A percentile compares a stretch with the other conserved stretches of the same genome.
Evolutionary conservation across 305 asterid species (phyloP).

Genomic region (Fraxinus latifolia): DNA sequence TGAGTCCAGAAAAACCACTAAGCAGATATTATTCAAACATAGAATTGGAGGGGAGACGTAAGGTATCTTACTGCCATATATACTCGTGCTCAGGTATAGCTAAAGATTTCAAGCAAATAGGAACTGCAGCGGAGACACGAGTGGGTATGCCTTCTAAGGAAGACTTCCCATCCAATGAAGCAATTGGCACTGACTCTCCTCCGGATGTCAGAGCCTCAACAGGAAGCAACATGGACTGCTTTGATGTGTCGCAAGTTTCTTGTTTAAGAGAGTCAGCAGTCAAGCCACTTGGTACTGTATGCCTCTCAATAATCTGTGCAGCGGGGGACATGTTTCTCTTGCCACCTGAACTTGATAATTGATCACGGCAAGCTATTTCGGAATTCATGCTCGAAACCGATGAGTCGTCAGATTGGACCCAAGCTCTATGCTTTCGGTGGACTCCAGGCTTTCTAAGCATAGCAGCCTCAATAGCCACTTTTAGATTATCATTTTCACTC

Average conservation of each 20-base stretch:
- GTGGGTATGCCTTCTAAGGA: conserved; percentile 33
- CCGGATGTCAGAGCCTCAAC: conserved; percentile 42
- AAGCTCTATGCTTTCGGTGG: conserved; percentile 51
- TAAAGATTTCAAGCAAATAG: conserved; percentile 39
- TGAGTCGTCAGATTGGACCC: conserved; percentile 51
- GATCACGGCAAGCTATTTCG: conserved; percentile 43
- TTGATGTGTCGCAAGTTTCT: conserved; percentile 32
- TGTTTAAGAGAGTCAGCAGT: conserved; percentile 41
- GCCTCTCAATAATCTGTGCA: conserved; percentile 48
- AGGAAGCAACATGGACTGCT: conserved; percentile 37
- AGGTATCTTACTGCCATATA: conserved; percentile 78
- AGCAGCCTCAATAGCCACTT: conserved; percentile 92
- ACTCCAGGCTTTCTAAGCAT: conserved; percentile 77
- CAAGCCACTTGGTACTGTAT: conserved; percentile 26
- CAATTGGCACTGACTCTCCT: conserved; percentile 35
- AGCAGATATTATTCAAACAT: conserved; percentile 12
- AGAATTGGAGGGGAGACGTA: conserved; percentile 21
- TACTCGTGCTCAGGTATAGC: conserved; percentile 70
- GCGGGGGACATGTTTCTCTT: conserved; percentile 36
- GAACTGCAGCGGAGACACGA: conserved; percentile 31
- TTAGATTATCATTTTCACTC: conserved; percentile 58
- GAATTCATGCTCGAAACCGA: conserved; percentile 34
- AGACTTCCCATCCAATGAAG: conserved; percentile 30
- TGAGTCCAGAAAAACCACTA: conserved; percentile 9
- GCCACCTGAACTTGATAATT: conserved; percentile 34